These are phyloP conservation scores for Magnaporthiopsis incrustans DNA, from an alignment of 2,329 filamentous ascomycete genomes.

Conservation along the genomic window DNA sequence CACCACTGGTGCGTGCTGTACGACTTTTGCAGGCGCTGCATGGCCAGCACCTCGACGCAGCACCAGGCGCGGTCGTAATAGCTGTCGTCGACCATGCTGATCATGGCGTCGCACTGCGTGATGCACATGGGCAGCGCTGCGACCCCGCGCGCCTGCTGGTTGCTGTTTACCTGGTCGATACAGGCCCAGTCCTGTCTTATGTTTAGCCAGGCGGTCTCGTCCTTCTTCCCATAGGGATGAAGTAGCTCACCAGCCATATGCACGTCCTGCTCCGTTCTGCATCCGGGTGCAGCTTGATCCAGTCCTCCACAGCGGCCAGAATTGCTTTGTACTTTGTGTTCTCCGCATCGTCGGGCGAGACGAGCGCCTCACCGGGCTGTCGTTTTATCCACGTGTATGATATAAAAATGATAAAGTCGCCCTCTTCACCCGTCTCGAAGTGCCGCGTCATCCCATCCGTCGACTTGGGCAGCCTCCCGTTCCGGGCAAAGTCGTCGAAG, in stretches of 20 bases:
- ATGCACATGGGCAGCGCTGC: constrained; percentile 27
- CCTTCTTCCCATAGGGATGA: too few relatives aligned
- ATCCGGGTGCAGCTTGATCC: constrained; percentile 17
- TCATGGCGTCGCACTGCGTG: constrained; percentile 30
- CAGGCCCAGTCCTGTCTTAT: constrained; percentile 25
- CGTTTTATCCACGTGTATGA: constrained; percentile 26
- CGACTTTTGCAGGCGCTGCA: constrained; percentile 21
- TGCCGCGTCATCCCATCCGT: constrained; percentile 14
- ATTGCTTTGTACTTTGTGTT: constrained; percentile 25
- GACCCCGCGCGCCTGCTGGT: constrained; percentile 23
- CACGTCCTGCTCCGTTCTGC: constrained; percentile 16
- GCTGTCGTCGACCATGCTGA: constrained; percentile 26
- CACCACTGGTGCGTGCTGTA: constrained; percentile 18
- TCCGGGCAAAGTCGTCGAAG: constrained; percentile 19
- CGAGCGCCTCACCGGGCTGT: constrained; percentile 1
- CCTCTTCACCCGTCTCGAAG: constrained; percentile 4
- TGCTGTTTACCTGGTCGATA: constrained; percentile 22
- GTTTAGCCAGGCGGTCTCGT: too few relatives aligned
- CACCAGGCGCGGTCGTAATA: constrained; percentile 32
- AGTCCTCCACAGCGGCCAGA: constrained; percentile 20
- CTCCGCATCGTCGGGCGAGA: constrained; percentile 21
- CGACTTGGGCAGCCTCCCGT: constrained; percentile 19
- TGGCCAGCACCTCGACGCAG: constrained; percentile 25
- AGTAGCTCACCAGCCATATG: constrained; percentile 22
- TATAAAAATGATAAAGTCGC: constrained; percentile 24